phyloP scores from a whole-genome alignment of 148 eudicot species.

The Suaeda aralocaspica region DNA sequence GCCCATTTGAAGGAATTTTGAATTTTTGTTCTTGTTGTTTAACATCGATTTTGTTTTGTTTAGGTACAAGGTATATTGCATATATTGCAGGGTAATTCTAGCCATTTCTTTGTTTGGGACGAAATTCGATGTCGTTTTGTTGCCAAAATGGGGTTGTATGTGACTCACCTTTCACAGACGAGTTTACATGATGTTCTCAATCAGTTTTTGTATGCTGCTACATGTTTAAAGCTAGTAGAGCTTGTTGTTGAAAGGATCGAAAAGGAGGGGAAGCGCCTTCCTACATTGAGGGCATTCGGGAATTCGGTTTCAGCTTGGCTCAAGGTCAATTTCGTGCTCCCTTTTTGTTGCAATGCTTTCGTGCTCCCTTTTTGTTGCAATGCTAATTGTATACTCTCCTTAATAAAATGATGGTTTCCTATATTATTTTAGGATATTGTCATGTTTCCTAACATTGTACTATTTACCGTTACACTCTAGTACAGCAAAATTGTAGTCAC shows the following conservation, averaged over 20 bases:
- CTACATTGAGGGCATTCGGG: slow-evolving; percentile 73
- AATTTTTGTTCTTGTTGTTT: background rate
- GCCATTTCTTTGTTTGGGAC: slow-evolving; percentile 67
- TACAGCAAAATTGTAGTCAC: no score
- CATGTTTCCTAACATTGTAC: no score
- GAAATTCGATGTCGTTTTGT: slow-evolving; percentile 38
- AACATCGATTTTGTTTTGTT: background rate
- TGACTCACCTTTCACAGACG: slow-evolving; percentile 62
- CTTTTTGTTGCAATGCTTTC: background rate
- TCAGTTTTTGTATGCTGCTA: slow-evolving; percentile 67
- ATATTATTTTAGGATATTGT: no score
- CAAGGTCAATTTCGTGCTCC: slow-evolving; percentile 37
- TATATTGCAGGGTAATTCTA: slow-evolving; percentile 71
- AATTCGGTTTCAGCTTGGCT: slow-evolving; percentile 62
- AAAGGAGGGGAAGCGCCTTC: slow-evolving; percentile 34
- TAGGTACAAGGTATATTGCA: slow-evolving; percentile 81
- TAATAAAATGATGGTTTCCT: no score
- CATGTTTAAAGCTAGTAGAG: slow-evolving; percentile 68
- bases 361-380: no score
- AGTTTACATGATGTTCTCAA: slow-evolving; percentile 62
- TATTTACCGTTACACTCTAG: no score
- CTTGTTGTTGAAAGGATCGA: slow-evolving; percentile 38
- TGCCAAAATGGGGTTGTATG: slow-evolving; percentile 54
- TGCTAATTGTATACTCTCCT: no score
- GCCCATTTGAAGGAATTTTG: background rate